Evolutionary conservation across 805 yeast genomes (phyloP).

Genomic region (Barnettozyma vustinii): DNA sequence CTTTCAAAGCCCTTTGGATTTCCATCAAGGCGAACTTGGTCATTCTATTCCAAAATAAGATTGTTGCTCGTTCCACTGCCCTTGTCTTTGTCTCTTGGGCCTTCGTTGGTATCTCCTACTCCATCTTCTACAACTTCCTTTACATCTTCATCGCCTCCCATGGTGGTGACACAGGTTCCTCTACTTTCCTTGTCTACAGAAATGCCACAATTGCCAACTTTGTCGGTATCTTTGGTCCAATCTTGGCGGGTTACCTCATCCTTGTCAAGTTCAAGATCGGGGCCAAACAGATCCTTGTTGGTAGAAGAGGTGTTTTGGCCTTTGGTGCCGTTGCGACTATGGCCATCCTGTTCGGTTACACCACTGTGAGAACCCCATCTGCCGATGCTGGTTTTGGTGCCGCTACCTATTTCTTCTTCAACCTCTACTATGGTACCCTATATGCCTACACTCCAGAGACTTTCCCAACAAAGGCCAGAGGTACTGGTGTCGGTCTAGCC

Average conservation of each 20-base stretch:
- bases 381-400: conserved; percentile 47
- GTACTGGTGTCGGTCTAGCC: conserved; percentile 57
- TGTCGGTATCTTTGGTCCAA: conserved; percentile 43
- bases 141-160: conserved; percentile 45
- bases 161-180: conserved; percentile 42
- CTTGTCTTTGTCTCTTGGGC: conserved; percentile 47
- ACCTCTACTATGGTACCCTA: conserved; percentile 51
- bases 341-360: conserved; percentile 56
- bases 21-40: conserved; percentile 34
- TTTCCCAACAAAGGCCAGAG: conserved; percentile 46
- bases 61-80: conserved; percentile 36
- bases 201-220: conserved; percentile 42
- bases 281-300: conserved; percentile 27
- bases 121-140: conserved; percentile 47
- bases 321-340: conserved; percentile 49
- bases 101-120: conserved; percentile 48
- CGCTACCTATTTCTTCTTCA: conserved; percentile 42
- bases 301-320: conserved; percentile 53
- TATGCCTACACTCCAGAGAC: conserved; percentile 67
- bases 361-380: conserved; percentile 48
- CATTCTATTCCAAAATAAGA: conserved; percentile 38
- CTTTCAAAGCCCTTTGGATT: too few species aligned
- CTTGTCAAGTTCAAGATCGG: conserved; percentile 12
- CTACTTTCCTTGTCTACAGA: conserved; percentile 38
- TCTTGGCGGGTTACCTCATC: conserved; percentile 36